phyloP scores from a whole-genome alignment of 306 rosid genomes.

The Pterocarpus santalinus region DNA sequence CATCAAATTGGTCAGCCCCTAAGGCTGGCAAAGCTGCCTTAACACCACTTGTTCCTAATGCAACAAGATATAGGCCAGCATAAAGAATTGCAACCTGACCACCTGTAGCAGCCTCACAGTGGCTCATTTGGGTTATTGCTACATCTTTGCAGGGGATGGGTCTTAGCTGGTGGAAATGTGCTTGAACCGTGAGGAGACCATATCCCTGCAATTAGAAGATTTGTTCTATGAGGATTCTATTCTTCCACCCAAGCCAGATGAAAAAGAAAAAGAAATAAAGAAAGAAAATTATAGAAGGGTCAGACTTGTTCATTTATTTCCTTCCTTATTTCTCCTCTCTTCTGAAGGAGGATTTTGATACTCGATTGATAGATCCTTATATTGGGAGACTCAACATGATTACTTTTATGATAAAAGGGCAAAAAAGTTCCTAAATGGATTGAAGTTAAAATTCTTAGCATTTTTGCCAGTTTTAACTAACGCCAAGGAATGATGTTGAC shows the following conservation, averaged over 20 bases:
- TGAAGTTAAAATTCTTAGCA: not conserved
- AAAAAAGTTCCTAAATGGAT: not conserved
- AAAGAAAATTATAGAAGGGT: not conserved
- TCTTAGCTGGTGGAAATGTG: conserved; percentile 61
- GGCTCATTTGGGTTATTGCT: conserved; percentile 41
- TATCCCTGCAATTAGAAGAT: conserved; percentile 61
- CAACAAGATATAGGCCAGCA: conserved; percentile 74
- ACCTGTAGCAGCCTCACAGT: conserved; percentile 57
- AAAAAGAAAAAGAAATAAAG: not conserved
- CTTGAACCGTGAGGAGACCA: conserved; percentile 70
- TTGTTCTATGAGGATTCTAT: not conserved
- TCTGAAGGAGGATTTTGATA: not conserved
- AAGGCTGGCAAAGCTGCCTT: conserved; percentile 80
- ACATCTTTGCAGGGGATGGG: conserved; percentile 67
- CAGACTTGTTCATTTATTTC: too few species aligned
- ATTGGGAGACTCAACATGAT: not conserved
- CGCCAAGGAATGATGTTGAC: conserved; percentile 29
- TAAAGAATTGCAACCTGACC: conserved; percentile 68
- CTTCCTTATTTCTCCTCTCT: not conserved
- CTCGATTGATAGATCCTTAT: not conserved
- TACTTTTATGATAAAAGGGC: not conserved
- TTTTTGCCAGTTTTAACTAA: not conserved
- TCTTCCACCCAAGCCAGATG: not conserved
- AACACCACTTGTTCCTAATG: conserved; percentile 78
- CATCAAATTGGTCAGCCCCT: conserved; percentile 88